Conservation (phyloP, 805 yeast species). For the Starmerella stigmatis region DNA sequence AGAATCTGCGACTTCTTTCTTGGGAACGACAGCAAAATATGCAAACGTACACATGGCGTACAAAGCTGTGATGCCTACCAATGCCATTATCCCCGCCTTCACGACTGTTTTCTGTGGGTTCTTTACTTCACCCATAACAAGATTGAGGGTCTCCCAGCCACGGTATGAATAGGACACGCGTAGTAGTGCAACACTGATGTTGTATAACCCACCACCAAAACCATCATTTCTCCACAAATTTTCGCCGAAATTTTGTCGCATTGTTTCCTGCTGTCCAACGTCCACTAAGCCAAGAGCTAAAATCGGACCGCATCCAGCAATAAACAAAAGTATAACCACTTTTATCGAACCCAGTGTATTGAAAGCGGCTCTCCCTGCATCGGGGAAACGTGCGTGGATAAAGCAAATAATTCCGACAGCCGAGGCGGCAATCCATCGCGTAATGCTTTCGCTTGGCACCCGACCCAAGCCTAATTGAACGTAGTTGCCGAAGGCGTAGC, state of each 20-base stretch:
- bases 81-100: slow-evolving; percentile 53
- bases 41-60: slow-evolving; percentile 50
- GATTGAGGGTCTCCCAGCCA: slow-evolving; percentile 64
- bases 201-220: slow-evolving; percentile 39
- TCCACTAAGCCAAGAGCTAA: slow-evolving; percentile 25
- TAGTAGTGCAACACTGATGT: slow-evolving; percentile 45
- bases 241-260: slow-evolving; percentile 31
- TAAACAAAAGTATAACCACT: slow-evolving; percentile 40
- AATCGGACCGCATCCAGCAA: slow-evolving; percentile 40
- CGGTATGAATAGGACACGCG: slow-evolving; percentile 54
- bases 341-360: slow-evolving; percentile 47
- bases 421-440: slow-evolving; percentile 39
- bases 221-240: slow-evolving; percentile 35
- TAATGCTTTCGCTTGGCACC: slow-evolving; percentile 31
- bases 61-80: slow-evolving; percentile 41
- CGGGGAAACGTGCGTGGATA: slow-evolving; percentile 42
- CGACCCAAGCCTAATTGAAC: slow-evolving; percentile 38
- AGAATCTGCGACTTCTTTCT: slow-evolving; percentile 35
- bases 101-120: slow-evolving; percentile 48
- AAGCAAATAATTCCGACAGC: slow-evolving; percentile 35
- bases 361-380: slow-evolving; percentile 42
- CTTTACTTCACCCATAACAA: slow-evolving; percentile 48
- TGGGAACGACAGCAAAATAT: slow-evolving; percentile 44
- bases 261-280: slow-evolving; percentile 29
- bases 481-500: slow-evolving; percentile 56